Evolutionary conservation across 805 yeast genomes (phyloP).

Genomic region (Dipodascus albidus): DNA sequence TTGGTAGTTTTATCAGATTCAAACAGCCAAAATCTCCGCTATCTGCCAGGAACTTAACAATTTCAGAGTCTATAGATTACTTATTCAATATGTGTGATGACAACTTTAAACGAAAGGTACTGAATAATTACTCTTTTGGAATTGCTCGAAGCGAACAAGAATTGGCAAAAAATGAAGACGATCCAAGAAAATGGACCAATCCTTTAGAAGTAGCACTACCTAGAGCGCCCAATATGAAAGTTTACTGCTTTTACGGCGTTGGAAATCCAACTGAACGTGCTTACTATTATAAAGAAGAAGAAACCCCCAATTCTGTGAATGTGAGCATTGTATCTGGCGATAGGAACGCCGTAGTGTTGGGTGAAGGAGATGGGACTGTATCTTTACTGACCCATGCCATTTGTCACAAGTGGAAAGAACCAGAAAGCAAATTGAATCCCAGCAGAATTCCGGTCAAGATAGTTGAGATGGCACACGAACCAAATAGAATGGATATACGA

Average conservation of each 20-base stretch:
- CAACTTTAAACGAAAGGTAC: conserved; percentile 61
- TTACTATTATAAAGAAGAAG: conserved; percentile 69
- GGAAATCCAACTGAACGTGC: conserved; percentile 95
- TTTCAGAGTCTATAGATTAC: conserved; percentile 56
- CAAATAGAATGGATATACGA: conserved; percentile 84
- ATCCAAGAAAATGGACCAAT: conserved; percentile 77
- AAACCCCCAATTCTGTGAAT: conserved; percentile 41
- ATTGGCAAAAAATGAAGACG: conserved; percentile 51
- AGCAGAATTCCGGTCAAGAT: conserved; percentile 59
- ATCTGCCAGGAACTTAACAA: conserved; percentile 45
- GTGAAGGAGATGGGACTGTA: conserved; percentile 96
- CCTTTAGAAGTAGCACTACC: conserved; percentile 91
- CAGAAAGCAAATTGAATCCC: conserved; percentile 59
- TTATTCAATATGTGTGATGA: conserved; percentile 54
- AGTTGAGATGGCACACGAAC: conserved; percentile 89
- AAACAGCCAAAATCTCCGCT: conserved; percentile 32
- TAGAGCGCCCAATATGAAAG: conserved; percentile 82
- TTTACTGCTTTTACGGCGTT: conserved; percentile 89
- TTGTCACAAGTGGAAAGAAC: conserved; percentile 83
- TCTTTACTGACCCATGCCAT: conserved; percentile 76
- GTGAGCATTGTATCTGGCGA: conserved; percentile 60
- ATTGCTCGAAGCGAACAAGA: conserved; percentile 50
- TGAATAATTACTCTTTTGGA: conserved; percentile 71
- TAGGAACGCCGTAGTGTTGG: conserved; percentile 57
- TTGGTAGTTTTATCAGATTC: conserved; percentile 68